Evolutionary conservation across 2,329 filamentous ascomycete genomes (phyloP), one percentile per base, ranked within the genome.

Genomic region (Neofusicoccum ribis): DNA sequence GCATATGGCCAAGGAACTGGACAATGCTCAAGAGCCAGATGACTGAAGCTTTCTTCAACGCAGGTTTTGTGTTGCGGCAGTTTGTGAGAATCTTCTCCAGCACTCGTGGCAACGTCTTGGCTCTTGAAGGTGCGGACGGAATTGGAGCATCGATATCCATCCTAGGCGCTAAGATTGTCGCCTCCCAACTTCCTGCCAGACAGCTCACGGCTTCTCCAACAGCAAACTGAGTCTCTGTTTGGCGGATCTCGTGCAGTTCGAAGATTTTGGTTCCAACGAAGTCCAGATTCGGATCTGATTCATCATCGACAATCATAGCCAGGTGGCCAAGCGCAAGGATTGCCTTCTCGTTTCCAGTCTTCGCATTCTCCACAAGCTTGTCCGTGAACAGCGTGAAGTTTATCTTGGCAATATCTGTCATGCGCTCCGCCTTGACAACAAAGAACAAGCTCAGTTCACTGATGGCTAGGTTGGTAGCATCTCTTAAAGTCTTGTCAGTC

Each of bases 11-110:
- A 74, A 93, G 96, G 76, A 95, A 93, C 73, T 97, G 93, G 8
- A 98, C 89, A 3, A 98, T 80, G 72, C 91, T 96, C 66, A 98
- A 89, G 0, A 98, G 85, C 95, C 95, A 98, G 70, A 99, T 96
- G 0, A 93, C 93, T 0, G 93, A 94, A 3, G 94, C 93, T 74
- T 97, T 97, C 70, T 93, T 89, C 4, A 97, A 82, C 0, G 93
- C 91, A 0, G 95, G 95, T 72, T 97, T 97, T 0, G 92, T 92
- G 8, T 89, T 88, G 71, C 90, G 89, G 79, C 91, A 95, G 71
- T 95, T 90, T 2, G 81, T 80, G 52, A 98, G 83, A 1, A 96
- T 84, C 73, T 89, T 93, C 66, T 91, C 86, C 5, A 96, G 80
- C 1, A 91, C 82, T 0, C 80, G 77, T 8, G 79, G 79, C 31